A percentile compares a stretch with the other conserved stretches of the same genome.
These are phyloP conservation scores for Saturnispora sanitii DNA, from an alignment of 805 yeast genomes.

Conservation along the genomic window DNA sequence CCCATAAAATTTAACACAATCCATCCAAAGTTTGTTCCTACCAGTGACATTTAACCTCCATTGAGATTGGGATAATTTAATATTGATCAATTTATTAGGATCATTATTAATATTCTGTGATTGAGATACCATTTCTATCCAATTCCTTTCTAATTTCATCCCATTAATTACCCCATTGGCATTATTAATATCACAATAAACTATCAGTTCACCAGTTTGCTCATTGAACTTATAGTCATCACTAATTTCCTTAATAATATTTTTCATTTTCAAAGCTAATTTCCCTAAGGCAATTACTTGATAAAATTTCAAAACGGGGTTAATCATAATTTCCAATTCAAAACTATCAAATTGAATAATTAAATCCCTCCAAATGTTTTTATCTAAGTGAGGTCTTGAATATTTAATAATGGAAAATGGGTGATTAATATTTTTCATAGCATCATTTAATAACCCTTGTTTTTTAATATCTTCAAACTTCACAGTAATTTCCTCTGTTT, in stretches of 20 bases:
- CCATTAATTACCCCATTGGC: conserved; percentile 22
- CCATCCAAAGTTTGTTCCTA: conserved; percentile 19
- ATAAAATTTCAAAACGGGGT: conserved; percentile 23
- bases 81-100: conserved; percentile 26
- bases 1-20: conserved; percentile 21
- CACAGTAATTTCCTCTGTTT: conserved; percentile 48
- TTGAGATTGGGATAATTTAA: conserved; percentile 33
- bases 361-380: conserved; percentile 25
- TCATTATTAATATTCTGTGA: conserved; percentile 22
- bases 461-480: conserved; percentile 36
- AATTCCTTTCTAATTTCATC: conserved; percentile 20
- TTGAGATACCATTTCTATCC: conserved; percentile 18
- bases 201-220: conserved; percentile 14
- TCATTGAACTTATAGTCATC: conserved; percentile 23
- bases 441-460: conserved; percentile 24
- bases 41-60: conserved; percentile 29
- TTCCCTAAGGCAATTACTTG: conserved; percentile 18
- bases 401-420: conserved; percentile 25
- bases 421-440: conserved; percentile 11
- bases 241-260: conserved; percentile 15
- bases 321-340: conserved; percentile 26
- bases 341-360: conserved; percentile 32
- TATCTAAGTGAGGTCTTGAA: conserved; percentile 40
- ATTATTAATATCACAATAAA: conserved; percentile 14
- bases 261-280: conserved; percentile 20